Percentiles rank a stretch among this genome's conserved stretches.
Conservation (phyloP, 2,329 filamentous ascomycete species). For the Paraphoma sp. region DNA sequence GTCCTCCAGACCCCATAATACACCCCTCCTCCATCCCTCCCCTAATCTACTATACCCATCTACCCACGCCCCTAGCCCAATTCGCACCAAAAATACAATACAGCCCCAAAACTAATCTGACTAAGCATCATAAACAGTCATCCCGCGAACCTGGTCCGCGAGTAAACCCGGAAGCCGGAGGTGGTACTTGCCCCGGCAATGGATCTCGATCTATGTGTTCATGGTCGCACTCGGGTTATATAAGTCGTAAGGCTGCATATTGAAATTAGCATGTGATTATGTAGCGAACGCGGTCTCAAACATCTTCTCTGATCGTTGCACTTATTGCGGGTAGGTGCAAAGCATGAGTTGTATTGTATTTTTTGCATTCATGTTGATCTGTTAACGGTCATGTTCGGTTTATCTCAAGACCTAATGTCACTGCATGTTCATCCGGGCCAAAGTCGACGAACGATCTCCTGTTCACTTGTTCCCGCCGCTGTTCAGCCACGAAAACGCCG, state of each 20-base stretch:
- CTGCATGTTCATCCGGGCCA: too few relatives aligned
- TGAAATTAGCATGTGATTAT: too few relatives aligned
- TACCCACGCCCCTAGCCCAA: too few relatives aligned
- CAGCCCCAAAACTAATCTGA: too few relatives aligned
- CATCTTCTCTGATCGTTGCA: background rate
- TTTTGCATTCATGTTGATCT: background rate
- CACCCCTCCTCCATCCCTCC: too few relatives aligned
- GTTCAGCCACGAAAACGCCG: constrained; percentile 93
- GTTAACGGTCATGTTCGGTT: background rate
- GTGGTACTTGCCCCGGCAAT: background rate
- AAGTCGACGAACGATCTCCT: background rate
- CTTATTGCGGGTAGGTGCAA: too few relatives aligned
- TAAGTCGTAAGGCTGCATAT: background rate
- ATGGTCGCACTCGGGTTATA: background rate
- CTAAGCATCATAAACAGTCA: background rate
- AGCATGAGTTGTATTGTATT: background rate
- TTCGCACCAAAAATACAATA: too few relatives aligned
- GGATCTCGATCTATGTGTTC: background rate
- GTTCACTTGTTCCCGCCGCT: constrained; percentile 35
- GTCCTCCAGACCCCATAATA: too few relatives aligned
- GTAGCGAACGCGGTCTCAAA: background rate
- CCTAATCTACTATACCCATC: too few relatives aligned
- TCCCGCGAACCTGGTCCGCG: constrained; percentile 5
- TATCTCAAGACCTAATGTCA: too few relatives aligned
- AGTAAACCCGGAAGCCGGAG: background rate